A percentile compares a stretch with the other conserved stretches of the same genome.
Conservation (phyloP, 164 flowering plant species). For the Aristolochia californica region DNA sequence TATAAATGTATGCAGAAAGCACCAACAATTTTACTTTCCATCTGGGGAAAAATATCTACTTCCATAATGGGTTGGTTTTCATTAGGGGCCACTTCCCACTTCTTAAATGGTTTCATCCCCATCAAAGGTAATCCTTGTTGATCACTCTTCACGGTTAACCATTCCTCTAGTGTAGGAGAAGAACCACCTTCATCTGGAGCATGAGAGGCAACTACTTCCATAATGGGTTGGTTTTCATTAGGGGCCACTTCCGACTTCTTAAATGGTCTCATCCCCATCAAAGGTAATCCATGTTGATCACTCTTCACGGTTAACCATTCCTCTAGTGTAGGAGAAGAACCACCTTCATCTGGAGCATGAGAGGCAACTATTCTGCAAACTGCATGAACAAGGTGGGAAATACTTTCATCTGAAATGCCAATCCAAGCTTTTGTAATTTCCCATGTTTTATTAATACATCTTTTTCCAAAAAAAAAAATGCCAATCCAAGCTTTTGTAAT, state of each 20-base stretch:
- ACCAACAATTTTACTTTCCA: constrained; percentile 37
- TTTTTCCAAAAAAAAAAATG: too few relatives aligned
- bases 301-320: constrained; percentile 34
- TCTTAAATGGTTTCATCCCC: constrained; percentile 42
- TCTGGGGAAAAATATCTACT: constrained; percentile 30
- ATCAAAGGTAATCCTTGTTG: constrained; percentile 30
- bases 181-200: constrained; percentile 11
- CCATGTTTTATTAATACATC: too few relatives aligned
- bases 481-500: too few relatives aligned
- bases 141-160: constrained; percentile 29
- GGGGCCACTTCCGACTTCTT: constrained; percentile 53
- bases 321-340: constrained; percentile 12
- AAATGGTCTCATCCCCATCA: constrained; percentile 46
- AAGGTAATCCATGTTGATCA: constrained; percentile 26
- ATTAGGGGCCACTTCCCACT: constrained; percentile 54
- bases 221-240: constrained; percentile 30
- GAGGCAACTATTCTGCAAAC: constrained; percentile 27
- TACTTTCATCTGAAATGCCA: constrained; percentile 34
- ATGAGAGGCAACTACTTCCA: constrained; percentile 29
- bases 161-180: constrained; percentile 19
- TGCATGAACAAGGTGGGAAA: constrained; percentile 31
- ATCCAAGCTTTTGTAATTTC: too few relatives aligned
- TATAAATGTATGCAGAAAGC: constrained; percentile 42
- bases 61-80: constrained; percentile 41
- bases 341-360: constrained; percentile 10